Evolutionary conservation across 495 filamentous ascomycete genomes (phyloP), one percentile per base, ranked within the genome.

Genomic region (Annulohypoxylon bovei): DNA sequence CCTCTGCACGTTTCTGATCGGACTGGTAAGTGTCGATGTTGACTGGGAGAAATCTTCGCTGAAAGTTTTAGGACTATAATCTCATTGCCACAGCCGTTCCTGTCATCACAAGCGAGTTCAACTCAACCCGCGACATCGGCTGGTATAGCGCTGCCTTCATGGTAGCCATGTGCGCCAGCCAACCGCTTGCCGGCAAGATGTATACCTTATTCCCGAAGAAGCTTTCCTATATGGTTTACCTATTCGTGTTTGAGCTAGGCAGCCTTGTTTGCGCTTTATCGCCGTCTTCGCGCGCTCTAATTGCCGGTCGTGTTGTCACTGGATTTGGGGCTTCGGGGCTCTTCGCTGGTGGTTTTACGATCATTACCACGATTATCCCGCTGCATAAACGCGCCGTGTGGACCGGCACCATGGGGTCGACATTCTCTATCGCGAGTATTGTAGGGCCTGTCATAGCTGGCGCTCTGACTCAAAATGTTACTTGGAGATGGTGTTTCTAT

Each of bases 141-240:
- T 88, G 85, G 86, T 88, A 90, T 67, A 86, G 85, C n/a, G 77
- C 83, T 2, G 80, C 86, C 2, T 89, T 85, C 73, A 82, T 89
- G 40, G 68, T 90, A 7, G 85, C 84, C 27, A 75, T 86, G 37
- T 87, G 80, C 18, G 80, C 56, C 2, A 47, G 18, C 14, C 56
- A 68, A 16, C 47, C 65, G 0, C 25, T 59, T 1, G 32, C 81
- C 8, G 71, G 71, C 40, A 73, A 73, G 57, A 59, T 57, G 0
- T 73, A 63, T 56, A 63, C 46, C 7, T 40, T 65, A 5, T 69
- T 73, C 46, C 56, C 65, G 6, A 64, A 65, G 42, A 73, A 73
- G 77, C 75, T 59, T 52, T 64, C 77, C 4, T 88, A 82, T 63
- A 70, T 88, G 18, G 53, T 66, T 11, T 81, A 81, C 27, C 67